Base-by-base conservation (phyloP, 768 basidiomycete genomes). In the Amanita thiersii region DNA sequence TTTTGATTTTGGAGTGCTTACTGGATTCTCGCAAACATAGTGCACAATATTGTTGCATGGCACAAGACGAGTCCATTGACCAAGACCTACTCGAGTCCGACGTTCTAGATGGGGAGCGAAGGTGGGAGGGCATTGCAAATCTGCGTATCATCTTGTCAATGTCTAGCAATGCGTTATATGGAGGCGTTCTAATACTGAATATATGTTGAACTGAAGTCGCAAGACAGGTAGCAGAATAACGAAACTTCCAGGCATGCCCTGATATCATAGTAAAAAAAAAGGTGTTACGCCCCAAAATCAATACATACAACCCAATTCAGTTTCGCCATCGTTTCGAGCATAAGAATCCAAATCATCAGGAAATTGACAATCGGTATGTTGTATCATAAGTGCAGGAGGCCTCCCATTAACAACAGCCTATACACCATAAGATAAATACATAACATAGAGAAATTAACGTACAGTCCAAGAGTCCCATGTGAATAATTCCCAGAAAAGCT, bases 401-500 rank as follows among this genome's bases (percentile, higher is more conserved):
- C 75, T 59, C n/a, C 75, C 75, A 46, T 68, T 67, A 11, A 69
- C 61, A 40, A 76, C 56, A 40, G 68, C 65, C 70, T 75, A 39
- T 10, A 34, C 19, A 40, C 33, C 34, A 44, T 40, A 43, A 32
- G 28, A 39, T 41, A 19, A 33, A 21, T 15, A 31, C 25, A 36
- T 15, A 14, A 4, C 5, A 20, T 32, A 45, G 37, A 19, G 21
- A 23, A 44, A 45, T 32, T 9, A 12, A 60, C 65, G 43, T 45
- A 69, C 73, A 40, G 64, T 61, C 69, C 73, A 76, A 5, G 63
- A 56, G 50, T 76, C 72, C 59, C 65, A 71, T 12, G 63, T 59
- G 49, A 63, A 71, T 6, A 75, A 53, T 43, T 76, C 74, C 75
- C 75, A 77, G 52, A 75, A 77, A 28, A 75, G 50, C 62, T 64